phyloP scores from a whole-genome alignment of 176 grass and related monocot genomes.

The Pontederia paniculata region DNA sequence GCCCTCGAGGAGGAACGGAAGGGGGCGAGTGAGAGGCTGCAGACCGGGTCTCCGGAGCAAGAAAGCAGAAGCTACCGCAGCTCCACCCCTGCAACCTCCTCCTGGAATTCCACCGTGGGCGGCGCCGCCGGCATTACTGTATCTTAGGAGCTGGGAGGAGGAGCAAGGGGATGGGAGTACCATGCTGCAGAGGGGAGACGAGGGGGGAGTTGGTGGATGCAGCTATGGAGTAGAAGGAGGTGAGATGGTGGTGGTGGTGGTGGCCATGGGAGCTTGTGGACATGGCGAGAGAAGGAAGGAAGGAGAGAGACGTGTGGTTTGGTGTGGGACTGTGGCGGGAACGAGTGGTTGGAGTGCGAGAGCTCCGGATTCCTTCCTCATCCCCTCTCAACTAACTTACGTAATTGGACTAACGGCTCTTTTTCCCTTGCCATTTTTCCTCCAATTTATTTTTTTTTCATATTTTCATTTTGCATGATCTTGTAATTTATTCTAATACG shows the following conservation, averaged over 20 bases:
- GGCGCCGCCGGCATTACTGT: slow-evolving; percentile 29
- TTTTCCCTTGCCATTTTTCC: no score
- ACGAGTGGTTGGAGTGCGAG: no score
- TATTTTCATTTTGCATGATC: no score
- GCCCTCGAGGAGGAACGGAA: no score
- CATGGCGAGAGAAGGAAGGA: slow-evolving; percentile 24
- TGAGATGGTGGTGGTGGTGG: slow-evolving; percentile 19
- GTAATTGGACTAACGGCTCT: no score
- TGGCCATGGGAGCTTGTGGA: slow-evolving; percentile 29
- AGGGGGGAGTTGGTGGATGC: slow-evolving; percentile 12
- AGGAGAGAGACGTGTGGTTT: slow-evolving; percentile 22
- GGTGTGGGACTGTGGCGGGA: slow-evolving; percentile 9
- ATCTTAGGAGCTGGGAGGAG: slow-evolving; percentile 54
- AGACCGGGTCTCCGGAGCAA: slow-evolving; percentile 27
- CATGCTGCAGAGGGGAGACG: not conserved
- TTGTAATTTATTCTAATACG: no score
- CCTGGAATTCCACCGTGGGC: slow-evolving; percentile 30
- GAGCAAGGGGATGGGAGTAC: slow-evolving; percentile 1
- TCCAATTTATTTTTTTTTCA: no score
- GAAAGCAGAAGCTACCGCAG: slow-evolving; percentile 30
- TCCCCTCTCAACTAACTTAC: no score
- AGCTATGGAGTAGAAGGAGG: slow-evolving; percentile 25
- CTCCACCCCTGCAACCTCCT: slow-evolving; percentile 27
- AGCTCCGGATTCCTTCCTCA: no score
- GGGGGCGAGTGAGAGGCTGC: slow-evolving; percentile 23